Conservation (phyloP, 2,329 filamentous ascomycete species). For the Tolypocladium capitatum region DNA sequence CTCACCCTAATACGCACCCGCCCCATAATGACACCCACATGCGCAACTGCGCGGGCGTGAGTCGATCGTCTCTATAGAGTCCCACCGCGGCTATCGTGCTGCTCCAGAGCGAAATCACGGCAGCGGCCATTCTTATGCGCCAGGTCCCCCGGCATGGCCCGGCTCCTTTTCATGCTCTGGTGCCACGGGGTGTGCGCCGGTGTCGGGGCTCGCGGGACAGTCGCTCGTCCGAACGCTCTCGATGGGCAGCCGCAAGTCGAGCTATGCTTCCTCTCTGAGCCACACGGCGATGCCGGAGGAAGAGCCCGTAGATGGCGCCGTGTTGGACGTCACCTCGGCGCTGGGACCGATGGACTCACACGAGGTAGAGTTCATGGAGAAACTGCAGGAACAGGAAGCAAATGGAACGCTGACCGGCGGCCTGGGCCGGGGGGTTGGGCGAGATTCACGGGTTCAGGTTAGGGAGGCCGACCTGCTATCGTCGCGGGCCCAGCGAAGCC, state of each 20-base stretch:
- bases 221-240: slow-evolving; percentile 6
- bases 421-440: slow-evolving; percentile 38
- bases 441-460: slow-evolving; percentile 34
- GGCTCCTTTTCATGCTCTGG: slow-evolving; percentile 15
- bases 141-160: slow-evolving; percentile 11
- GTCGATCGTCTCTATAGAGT: slow-evolving; percentile 8
- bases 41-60: slow-evolving; percentile 14
- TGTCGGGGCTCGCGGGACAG: slow-evolving; percentile 5
- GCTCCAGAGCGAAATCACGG: slow-evolving; percentile 7
- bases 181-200: slow-evolving; percentile 13
- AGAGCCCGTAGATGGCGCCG: slow-evolving; percentile 13
- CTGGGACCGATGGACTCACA: slow-evolving; percentile 31
- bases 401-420: slow-evolving; percentile 44
- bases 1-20: slow-evolving; percentile 14
- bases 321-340: slow-evolving; percentile 32
- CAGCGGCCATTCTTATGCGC: slow-evolving; percentile 8
- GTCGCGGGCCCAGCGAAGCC: slow-evolving; percentile 18
- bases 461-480: slow-evolving; percentile 37
- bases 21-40: slow-evolving; percentile 6
- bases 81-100: slow-evolving; percentile 2
- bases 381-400: slow-evolving; percentile 38
- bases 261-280: slow-evolving; percentile 11
- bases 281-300: slow-evolving; percentile 18
- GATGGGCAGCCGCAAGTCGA: slow-evolving; percentile 10
- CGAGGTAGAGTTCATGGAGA: slow-evolving; percentile 30